Evolutionary conservation across 768 basidiomycete genomes (phyloP), one percentile per base, ranked within the genome.

Genomic region (Tricholoma terreum): DNA sequence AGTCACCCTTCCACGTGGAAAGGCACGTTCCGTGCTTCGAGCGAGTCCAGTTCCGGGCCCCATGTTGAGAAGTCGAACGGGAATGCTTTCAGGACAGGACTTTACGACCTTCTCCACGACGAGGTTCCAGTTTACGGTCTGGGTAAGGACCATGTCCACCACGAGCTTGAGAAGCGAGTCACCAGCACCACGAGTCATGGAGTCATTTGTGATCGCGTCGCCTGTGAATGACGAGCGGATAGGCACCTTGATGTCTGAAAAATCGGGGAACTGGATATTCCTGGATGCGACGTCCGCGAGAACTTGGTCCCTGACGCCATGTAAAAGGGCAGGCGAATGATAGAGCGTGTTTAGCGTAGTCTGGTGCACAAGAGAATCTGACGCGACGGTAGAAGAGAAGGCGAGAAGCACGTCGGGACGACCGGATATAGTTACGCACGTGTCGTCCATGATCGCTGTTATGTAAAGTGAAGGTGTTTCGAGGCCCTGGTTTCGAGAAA

Each of bases 371-470:
- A 70, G 60, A 19, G 73, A 72, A 17, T 63, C 65, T 3, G 69
- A 60, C 19, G 75, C 72, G 40, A 82, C 60, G 6, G 63, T 70
- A 14, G 61, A 60, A 6, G 75, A 69, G 64, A 86, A 85, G 22
- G 65, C 64, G 6, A 69, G 64, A 30, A 87, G 69, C 46, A 76
- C 52, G 58, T 82, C 78, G 2, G 85, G 85, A 50, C 72, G 77
- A 21, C 85, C 86, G 2, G 85, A 87, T 50, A 86, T 69, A 10
- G 85, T 85, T 54, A 84, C 70, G 54, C 75, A 79, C 10, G 61
- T 68, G 52, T 76, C 71, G 57, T 79, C 77, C 50, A 81, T 71
- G 56, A 83, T 70, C 8, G 83, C 80, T 0, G 84, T 84, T 45
- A 86, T 69, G 63, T 68, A 74, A 63, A 86, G 67, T 14, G 65